These are phyloP conservation scores for Psilocybe azurescens DNA, from an alignment of 768 basidiomycete species.

Conservation along the genomic window DNA sequence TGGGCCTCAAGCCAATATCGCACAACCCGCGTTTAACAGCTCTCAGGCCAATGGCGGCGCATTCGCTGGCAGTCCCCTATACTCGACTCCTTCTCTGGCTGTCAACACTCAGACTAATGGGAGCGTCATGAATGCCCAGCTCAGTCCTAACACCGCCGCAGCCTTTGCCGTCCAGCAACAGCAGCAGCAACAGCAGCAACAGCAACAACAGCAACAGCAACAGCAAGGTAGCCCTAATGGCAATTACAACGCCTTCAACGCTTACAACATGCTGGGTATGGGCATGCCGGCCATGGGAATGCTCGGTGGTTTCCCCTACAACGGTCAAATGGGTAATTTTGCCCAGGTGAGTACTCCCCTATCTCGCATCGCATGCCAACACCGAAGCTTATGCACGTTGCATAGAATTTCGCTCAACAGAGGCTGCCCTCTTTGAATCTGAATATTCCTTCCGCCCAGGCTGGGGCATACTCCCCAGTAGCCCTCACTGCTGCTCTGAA, in stretches of 20 bases:
- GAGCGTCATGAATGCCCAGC: conserved; percentile 55
- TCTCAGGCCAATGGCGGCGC: conserved; percentile 48
- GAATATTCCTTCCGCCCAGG: conserved; percentile 73
- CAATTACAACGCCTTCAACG: conserved; percentile 63
- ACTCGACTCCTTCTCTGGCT: conserved; percentile 73
- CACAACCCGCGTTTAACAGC: conserved; percentile 58
- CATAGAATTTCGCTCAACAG: conserved; percentile 53
- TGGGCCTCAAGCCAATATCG: conserved; percentile 71
- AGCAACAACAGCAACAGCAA: conserved; percentile 49
- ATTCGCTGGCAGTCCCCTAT: conserved; percentile 65
- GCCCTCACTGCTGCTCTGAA: conserved; percentile 75
- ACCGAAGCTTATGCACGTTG: conserved; percentile 7
- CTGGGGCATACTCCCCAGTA: conserved; percentile 74
- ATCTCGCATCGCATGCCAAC: conserved; percentile 1
- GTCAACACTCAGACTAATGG: conserved; percentile 68
- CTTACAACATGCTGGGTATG: conserved; percentile 83
- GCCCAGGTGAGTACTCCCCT: conserved; percentile 52
- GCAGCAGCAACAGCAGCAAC: conserved; percentile 49
- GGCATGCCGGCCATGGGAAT: conserved; percentile 77
- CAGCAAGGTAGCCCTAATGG: conserved; percentile 51
- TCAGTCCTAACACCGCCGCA: conserved; percentile 71
- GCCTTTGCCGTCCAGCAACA: conserved; percentile 54
- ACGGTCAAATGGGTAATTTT: conserved; percentile 71
- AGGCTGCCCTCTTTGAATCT: conserved; percentile 70
- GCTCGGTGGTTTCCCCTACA: conserved; percentile 75